Conservation (phyloP, 2,329 filamentous ascomycete genomes). For the Clathrospora elynae region DNA sequence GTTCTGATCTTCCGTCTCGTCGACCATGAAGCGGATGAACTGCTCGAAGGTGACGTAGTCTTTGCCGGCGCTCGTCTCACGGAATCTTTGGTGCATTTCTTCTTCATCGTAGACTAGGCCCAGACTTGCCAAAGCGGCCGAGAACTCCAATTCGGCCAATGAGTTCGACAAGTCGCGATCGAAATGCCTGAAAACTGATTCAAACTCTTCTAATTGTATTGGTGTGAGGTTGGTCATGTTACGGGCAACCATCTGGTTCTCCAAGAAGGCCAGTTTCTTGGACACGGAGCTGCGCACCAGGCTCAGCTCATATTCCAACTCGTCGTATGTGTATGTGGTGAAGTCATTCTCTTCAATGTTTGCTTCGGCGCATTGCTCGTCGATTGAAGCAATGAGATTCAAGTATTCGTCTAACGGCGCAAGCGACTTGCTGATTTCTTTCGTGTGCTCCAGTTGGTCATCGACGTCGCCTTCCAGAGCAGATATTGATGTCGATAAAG, state of each 20-base stretch:
- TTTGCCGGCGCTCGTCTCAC: conserved; percentile 78
- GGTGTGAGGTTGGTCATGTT: conserved; percentile 99
- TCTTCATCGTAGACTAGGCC: conserved; percentile 96
- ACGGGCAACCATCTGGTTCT: conserved; percentile 97
- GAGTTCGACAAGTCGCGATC: conserved; percentile 91
- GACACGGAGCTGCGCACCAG: conserved; percentile 90
- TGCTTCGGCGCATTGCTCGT: conserved; percentile 88
- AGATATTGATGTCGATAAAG: conserved; percentile 90
- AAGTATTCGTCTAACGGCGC: conserved; percentile 90
- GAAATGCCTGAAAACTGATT: conserved; percentile 97
- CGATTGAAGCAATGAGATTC: conserved; percentile 81
- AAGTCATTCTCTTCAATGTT: conserved; percentile 99
- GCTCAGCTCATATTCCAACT: conserved; percentile 89
- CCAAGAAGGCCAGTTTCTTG: conserved; percentile 94
- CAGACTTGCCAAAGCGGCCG: conserved; percentile 89
- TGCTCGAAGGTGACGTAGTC: conserved; percentile 94
- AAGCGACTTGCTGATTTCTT: conserved; percentile 81
- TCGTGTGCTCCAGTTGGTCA: conserved; percentile 87
- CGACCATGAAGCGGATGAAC: conserved; percentile 99
- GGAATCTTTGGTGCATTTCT: conserved; percentile 96
- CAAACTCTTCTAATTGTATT: conserved; percentile 97
- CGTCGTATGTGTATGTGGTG: conserved; percentile 98
- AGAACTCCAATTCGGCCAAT: conserved; percentile 92
- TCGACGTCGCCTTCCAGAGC: conserved; percentile 97
- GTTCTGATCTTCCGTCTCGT: conserved; percentile 98